phyloP scores from a whole-genome alignment of 2,329 filamentous ascomycete genomes.

The Fusarium metavorans region DNA sequence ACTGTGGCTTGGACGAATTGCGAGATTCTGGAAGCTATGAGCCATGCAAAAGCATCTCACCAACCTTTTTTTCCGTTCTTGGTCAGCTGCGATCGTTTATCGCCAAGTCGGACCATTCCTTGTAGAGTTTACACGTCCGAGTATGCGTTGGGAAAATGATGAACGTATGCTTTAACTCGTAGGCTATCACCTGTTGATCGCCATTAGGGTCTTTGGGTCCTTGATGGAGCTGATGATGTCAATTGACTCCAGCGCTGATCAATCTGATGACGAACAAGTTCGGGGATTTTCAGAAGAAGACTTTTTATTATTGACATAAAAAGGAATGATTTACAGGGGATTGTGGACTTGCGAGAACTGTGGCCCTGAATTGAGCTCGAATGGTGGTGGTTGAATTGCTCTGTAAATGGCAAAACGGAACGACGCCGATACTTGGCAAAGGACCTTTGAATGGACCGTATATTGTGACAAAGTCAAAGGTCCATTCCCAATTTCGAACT shows the following conservation, averaged over 20 bases:
- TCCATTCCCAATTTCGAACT: background rate
- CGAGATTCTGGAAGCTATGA: background rate
- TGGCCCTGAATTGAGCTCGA: background rate
- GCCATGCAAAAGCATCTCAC: background rate
- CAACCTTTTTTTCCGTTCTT: background rate
- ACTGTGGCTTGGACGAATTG: constrained; percentile 21
- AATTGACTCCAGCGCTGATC: constrained; percentile 1
- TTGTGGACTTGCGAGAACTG: background rate
- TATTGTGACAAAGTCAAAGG: background rate
- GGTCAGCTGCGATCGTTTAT: background rate
- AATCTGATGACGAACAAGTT: background rate
- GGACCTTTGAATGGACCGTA: background rate
- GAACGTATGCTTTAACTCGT: no score
- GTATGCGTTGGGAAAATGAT: background rate
- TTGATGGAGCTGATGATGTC: constrained; percentile 30
- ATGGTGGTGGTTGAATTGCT: background rate
- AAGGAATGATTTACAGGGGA: background rate
- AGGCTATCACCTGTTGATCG: constrained; percentile 14
- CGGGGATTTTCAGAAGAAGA: background rate
- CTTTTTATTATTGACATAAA: background rate
- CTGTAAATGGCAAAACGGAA: background rate
- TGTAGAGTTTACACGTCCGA: background rate
- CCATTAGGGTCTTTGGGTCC: constrained; percentile 17
- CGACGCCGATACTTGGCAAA: background rate
- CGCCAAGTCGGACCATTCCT: background rate